Evolutionary conservation across 768 basidiomycete genomes (phyloP).

Genomic region (Pulveroboletus sp.): DNA sequence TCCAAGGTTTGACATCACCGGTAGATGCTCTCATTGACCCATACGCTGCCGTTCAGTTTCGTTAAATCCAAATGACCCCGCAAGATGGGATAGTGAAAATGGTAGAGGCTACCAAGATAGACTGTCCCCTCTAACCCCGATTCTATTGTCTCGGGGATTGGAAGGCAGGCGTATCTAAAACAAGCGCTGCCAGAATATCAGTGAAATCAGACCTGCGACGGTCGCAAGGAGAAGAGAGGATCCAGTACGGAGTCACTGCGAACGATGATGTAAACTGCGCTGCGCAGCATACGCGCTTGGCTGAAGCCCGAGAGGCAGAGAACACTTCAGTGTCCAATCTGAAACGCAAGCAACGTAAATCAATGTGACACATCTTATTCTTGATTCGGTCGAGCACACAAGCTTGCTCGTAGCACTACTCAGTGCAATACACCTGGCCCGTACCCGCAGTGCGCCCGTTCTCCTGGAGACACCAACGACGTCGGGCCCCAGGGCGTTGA

Average conservation of each 20-base stretch:
- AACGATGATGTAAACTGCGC: not conserved
- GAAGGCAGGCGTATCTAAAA: slow-evolving; percentile 74
- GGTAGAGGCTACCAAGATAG: not conserved
- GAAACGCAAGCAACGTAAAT: not conserved
- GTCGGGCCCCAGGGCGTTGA: slow-evolving; percentile 75
- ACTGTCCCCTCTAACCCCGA: slow-evolving; percentile 61
- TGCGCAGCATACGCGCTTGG: slow-evolving; percentile 31
- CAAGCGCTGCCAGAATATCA: slow-evolving; percentile 75
- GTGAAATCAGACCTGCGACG: slow-evolving; percentile 43
- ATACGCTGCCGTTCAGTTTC: slow-evolving; percentile 12
- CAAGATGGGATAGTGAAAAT: not conserved
- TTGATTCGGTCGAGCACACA: no score
- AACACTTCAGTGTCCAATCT: slow-evolving; percentile 71
- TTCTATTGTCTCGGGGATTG: slow-evolving; percentile 78
- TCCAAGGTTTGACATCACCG: slow-evolving; percentile 63
- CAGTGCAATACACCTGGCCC: slow-evolving; percentile 69
- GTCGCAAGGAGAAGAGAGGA: not conserved
- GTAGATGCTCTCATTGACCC: slow-evolving; percentile 68
- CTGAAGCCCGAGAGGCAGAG: slow-evolving; percentile 65
- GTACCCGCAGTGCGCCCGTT: slow-evolving; percentile 68
- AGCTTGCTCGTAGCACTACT: slow-evolving; percentile 49
- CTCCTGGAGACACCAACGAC: slow-evolving; percentile 74
- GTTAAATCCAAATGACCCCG: not conserved
- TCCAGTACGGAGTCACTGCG: not conserved
- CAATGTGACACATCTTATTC: no score